phyloP scores from a whole-genome alignment of 2,329 filamentous ascomycete genomes.

The Trichoderma atroviride region DNA sequence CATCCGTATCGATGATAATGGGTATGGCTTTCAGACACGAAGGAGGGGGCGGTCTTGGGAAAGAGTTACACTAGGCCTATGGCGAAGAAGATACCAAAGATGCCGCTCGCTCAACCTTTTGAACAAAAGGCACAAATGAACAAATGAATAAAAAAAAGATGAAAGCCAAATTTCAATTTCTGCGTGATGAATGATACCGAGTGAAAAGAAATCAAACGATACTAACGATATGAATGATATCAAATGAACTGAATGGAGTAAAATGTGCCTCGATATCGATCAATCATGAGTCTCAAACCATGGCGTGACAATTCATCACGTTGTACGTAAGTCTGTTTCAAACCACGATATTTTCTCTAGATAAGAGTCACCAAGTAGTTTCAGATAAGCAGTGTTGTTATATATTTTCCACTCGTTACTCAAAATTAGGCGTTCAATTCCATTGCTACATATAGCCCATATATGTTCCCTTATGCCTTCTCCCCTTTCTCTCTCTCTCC shows the following conservation, averaged over 20 bases:
- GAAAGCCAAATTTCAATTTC: background rate
- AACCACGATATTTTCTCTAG: background rate
- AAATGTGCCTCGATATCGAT: background rate
- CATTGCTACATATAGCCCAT: conserved; percentile 9
- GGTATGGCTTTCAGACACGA: background rate
- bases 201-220: background rate
- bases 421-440: background rate
- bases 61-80: conserved; percentile 29
- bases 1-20: conserved; percentile 1
- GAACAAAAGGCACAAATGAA: conserved; percentile 33
- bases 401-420: background rate
- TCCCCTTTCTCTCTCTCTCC: background rate
- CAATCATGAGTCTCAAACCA: background rate
- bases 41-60: conserved; percentile 17
- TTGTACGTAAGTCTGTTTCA: background rate
- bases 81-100: conserved; percentile 44
- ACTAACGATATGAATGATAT: no score
- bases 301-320: background rate
- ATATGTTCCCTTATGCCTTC: conserved; percentile 7
- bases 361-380: background rate
- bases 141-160: conserved; percentile 27
- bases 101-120: conserved; percentile 44
- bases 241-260: no score
- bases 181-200: background rate
- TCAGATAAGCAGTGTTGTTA: background rate